A percentile compares a stretch with the other conserved stretches of the same genome.
Evolutionary conservation across 345 rosid species (phyloP).

Genomic region (Hibiscus syriacus): DNA sequence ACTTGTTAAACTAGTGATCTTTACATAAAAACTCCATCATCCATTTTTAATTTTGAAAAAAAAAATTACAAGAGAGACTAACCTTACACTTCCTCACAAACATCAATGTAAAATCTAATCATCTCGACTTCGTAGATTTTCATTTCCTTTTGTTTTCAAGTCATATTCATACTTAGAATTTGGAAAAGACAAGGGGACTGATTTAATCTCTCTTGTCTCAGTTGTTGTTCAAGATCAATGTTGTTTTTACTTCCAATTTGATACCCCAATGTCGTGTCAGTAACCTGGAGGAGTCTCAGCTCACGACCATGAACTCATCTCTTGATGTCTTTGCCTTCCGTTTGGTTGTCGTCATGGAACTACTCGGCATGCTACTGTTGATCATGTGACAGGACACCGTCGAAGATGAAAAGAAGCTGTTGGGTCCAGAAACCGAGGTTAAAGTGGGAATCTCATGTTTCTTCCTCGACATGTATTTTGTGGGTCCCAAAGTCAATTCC

Average conservation of each 20-base stretch:
- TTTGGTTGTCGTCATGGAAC: not conserved
- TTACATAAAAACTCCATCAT: constrained; percentile 24
- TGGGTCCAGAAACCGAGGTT: constrained; percentile 48
- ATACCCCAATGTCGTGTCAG: constrained; percentile 19
- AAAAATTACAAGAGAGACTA: not conserved
- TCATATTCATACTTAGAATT: constrained; percentile 65
- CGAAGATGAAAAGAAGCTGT: constrained; percentile 69
- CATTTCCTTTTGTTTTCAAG: constrained; percentile 21
- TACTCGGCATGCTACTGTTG: constrained; percentile 12
- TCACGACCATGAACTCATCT: constrained; percentile 16
- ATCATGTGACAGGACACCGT: constrained; percentile 49
- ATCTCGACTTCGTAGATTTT: constrained; percentile 18
- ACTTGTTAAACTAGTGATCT: constrained; percentile 15
- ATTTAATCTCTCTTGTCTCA: constrained; percentile 47
- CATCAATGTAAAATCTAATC: constrained; percentile 26
- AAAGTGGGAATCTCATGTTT: constrained; percentile 24
- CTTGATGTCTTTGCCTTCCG: not conserved
- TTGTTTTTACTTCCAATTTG: constrained; percentile 20
- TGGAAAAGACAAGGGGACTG: constrained; percentile 72
- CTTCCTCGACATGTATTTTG: constrained; percentile 34
- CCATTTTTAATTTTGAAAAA: constrained; percentile 11
- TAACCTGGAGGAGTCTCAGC: constrained; percentile 20
- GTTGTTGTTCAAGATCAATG: constrained; percentile 38
- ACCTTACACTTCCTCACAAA: constrained; percentile 18
- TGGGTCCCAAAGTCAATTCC: constrained; percentile 78